A percentile compares a stretch with the other conserved stretches of the same genome.
These are phyloP conservation scores for Spathaspora sp. DNA, from an alignment of 1,139 yeast genomes.

Conservation along the genomic window DNA sequence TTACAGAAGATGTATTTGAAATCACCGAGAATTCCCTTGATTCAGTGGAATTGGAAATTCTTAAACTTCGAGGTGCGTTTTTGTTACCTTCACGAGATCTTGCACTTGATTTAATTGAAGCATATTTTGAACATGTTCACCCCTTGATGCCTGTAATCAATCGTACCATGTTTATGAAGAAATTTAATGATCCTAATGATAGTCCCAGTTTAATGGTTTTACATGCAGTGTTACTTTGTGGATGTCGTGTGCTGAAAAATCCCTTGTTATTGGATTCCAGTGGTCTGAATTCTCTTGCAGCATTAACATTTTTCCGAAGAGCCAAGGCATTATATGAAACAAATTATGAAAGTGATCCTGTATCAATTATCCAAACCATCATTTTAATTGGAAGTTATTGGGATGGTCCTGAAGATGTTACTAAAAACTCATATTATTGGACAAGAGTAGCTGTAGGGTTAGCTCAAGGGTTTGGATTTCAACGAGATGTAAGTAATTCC, in stretches of 20 bases:
- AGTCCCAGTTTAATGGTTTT: slow-evolving; percentile 69
- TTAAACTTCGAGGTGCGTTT: slow-evolving; percentile 72
- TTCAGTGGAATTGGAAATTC: slow-evolving; percentile 65
- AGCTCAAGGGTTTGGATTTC: slow-evolving; percentile 81
- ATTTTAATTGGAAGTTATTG: slow-evolving; percentile 68
- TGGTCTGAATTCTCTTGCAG: slow-evolving; percentile 58
- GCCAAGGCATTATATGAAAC: slow-evolving; percentile 78
- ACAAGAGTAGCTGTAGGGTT: slow-evolving; percentile 68
- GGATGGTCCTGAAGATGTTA: slow-evolving; percentile 79
- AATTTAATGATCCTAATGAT: slow-evolving; percentile 55
- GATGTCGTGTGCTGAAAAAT: slow-evolving; percentile 61
- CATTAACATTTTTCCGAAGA: slow-evolving; percentile 68
- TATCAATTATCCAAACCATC: slow-evolving; percentile 63
- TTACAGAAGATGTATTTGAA: slow-evolving; percentile 44
- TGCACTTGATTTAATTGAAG: slow-evolving; percentile 60
- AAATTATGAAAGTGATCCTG: slow-evolving; percentile 70
- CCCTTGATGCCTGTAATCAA: slow-evolving; percentile 75
- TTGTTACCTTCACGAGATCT: slow-evolving; percentile 61
- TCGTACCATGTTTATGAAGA: slow-evolving; percentile 58
- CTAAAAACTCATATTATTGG: slow-evolving; percentile 78
- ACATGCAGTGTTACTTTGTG: slow-evolving; percentile 70
- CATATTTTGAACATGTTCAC: slow-evolving; percentile 66
- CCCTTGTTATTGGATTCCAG: slow-evolving; percentile 56
- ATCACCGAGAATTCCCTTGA: slow-evolving; percentile 45
- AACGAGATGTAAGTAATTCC: slow-evolving; percentile 49